A percentile compares a stretch with the other conserved stretches of the same genome.
These are phyloP conservation scores for Scedosporium aurantiacum DNA, from an alignment of 2,329 filamentous ascomycete species.

Conservation along the genomic window DNA sequence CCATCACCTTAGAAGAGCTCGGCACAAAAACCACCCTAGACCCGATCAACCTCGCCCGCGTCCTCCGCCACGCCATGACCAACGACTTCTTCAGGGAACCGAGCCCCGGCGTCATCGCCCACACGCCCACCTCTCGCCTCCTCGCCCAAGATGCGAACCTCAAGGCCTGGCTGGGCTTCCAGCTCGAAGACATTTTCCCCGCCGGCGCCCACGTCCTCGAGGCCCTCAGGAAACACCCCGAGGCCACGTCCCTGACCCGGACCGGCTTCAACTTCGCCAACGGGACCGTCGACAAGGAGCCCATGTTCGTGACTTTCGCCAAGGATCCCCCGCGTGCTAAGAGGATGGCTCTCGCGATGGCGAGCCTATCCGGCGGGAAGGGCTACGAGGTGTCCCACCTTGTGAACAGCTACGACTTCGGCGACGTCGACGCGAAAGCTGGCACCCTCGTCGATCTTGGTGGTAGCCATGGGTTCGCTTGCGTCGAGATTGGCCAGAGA, in stretches of 20 bases:
- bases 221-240: constrained; percentile 32
- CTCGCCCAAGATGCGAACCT: constrained; percentile 38
- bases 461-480: constrained; percentile 46
- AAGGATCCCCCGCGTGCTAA: constrained; percentile 33
- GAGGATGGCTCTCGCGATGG: constrained; percentile 45
- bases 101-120: constrained; percentile 36
- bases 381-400: constrained; percentile 44
- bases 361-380: constrained; percentile 41
- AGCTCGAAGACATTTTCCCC: constrained; percentile 41
- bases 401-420: constrained; percentile 43
- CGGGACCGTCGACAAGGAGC: constrained; percentile 36
- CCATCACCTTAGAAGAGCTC: constrained; percentile 35
- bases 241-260: constrained; percentile 33
- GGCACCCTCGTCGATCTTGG: constrained; percentile 49
- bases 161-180: constrained; percentile 45
- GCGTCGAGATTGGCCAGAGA: constrained; percentile 37
- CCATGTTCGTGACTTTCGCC: constrained; percentile 43
- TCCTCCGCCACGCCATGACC: constrained; percentile 47
- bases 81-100: constrained; percentile 44
- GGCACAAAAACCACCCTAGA: constrained; percentile 33
- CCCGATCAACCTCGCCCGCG: constrained; percentile 36
- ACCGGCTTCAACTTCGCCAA: constrained; percentile 42
- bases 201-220: constrained; percentile 33
- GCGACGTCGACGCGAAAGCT: constrained; percentile 28
- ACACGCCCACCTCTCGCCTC: constrained; percentile 41